These are phyloP conservation scores for Vaccinium darrowii DNA, from an alignment of 148 eudicot species.

Conservation along the genomic window DNA sequence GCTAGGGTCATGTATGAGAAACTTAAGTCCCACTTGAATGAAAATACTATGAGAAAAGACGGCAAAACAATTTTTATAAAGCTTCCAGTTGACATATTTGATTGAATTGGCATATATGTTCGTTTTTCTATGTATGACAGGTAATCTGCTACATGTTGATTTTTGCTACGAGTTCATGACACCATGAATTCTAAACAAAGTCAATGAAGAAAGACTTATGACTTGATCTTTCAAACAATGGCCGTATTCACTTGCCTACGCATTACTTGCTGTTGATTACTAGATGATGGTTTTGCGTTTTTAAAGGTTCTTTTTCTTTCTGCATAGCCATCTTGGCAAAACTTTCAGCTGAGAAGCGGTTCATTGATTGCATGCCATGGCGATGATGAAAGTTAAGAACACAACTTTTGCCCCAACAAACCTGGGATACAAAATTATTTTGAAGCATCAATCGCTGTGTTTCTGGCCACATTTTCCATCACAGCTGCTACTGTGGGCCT, in stretches of 20 bases:
- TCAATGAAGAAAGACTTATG: not conserved
- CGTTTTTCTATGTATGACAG: not conserved
- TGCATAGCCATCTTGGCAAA: not conserved
- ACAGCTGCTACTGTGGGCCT: too few species aligned
- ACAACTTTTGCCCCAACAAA: slow-evolving; percentile 34
- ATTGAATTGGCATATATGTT: not conserved
- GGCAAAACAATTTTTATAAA: slow-evolving; percentile 55
- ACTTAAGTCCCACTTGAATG: slow-evolving; percentile 55
- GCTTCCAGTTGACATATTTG: slow-evolving; percentile 60
- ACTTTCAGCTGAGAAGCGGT: not conserved
- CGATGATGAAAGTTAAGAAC: slow-evolving; percentile 58
- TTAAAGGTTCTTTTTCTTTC: not conserved
- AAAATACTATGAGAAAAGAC: slow-evolving; percentile 62
- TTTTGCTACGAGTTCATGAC: not conserved
- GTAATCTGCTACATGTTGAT: not conserved
- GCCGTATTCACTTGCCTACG: not conserved
- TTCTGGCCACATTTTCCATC: too few species aligned
- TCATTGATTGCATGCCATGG: slow-evolving; percentile 75
- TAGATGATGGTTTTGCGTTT: not conserved
- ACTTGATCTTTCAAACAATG: not conserved
- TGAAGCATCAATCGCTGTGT: slow-evolving; percentile 43
- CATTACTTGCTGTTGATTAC: not conserved
- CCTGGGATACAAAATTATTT: slow-evolving; percentile 66
- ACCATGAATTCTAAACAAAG: not conserved
- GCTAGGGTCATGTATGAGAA: slow-evolving; percentile 82